Evolutionary conservation across 768 basidiomycete genomes (phyloP).

Genomic region (Mycena galericulata): DNA sequence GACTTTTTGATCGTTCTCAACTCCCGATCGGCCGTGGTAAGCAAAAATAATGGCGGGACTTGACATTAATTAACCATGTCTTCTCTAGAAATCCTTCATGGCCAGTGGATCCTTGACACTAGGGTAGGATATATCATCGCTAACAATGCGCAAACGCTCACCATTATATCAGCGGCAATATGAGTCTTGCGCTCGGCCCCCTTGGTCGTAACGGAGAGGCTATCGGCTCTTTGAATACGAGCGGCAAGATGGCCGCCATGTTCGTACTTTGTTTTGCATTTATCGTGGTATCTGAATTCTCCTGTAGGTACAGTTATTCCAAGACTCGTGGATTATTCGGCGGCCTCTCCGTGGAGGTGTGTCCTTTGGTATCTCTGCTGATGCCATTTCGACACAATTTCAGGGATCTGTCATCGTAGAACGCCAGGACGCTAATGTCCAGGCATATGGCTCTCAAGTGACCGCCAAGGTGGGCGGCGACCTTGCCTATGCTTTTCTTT

Average conservation of each 20-base stretch:
- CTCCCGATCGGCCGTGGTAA: constrained; percentile 63
- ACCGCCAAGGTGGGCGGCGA: constrained; percentile 66
- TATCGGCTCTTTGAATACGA: constrained; percentile 81
- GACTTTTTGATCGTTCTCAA: constrained; percentile 94
- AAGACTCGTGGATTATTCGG: constrained; percentile 96
- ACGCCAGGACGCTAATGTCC: constrained; percentile 90
- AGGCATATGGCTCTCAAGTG: constrained; percentile 83
- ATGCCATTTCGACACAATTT: neutral
- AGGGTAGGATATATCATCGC: constrained; percentile 50
- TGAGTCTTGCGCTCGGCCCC: constrained; percentile 91
- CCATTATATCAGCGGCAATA: constrained; percentile 66
- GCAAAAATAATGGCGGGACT: constrained; percentile 4
- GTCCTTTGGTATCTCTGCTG: neutral
- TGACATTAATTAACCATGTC: constrained; percentile 7
- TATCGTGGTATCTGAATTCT: constrained; percentile 15
- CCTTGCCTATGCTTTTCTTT: no score
- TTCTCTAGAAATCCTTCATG: constrained; percentile 87
- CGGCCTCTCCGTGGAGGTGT: constrained; percentile 79
- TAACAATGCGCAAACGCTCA: neutral
- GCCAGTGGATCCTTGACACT: constrained; percentile 90
- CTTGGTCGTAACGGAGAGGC: constrained; percentile 97
- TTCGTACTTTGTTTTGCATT: constrained; percentile 44
- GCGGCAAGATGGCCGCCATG: constrained; percentile 94
- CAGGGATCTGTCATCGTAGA: constrained; percentile 91
- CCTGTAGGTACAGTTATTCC: constrained; percentile 84